Evolutionary conservation across 306 rosid genomes (phyloP), one percentile per base, ranked within the genome.

Genomic region (Prunus mume): DNA sequence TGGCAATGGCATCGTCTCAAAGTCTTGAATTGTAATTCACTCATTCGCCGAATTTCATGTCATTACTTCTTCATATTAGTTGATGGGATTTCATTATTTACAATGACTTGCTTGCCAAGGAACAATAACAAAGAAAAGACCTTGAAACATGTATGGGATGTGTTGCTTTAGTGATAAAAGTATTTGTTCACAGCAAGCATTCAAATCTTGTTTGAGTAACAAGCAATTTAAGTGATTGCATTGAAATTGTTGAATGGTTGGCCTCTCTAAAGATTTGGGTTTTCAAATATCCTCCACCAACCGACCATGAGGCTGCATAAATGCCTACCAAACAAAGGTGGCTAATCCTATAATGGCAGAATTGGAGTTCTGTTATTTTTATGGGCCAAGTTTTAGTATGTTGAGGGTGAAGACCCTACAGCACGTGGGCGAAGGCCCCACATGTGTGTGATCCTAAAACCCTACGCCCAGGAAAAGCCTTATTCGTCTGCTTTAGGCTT

Each of bases 381-480:
- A 34, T 38, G 24, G 54, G 65, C 20, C 19, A 7, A 4, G 3
- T 72, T 64, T 34, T 47, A 66, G 58, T 28, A 12, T 47, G 56
- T 32, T 10, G 50, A 79, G 83, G 4, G 52, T 6, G 41, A 34
- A 1, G 20, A 25, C 24, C 83, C 86, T 78, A 79, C 74, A 64
- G 75, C 88, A 80, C 76, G 87, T 83, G 86, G 78, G 43, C 17
- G 13, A 49, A 3, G 80, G 28, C 85, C 87, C 86, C 72, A 60
- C 71, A 20, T 9, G 68, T 45, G 81, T 12, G 78, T 5, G 73
- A 2, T 20, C 19, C 19, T 38, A 8, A 52, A 28, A 19, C 45
- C 68, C 34, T 18, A 6, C 20, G 7, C 47, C 27, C 2, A 28
- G 12, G 52, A 72, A 72, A 65, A 64, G 68, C 14, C 66, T 17